These are phyloP conservation scores for Cutaneotrichosporon spelunceum DNA, from an alignment of 1,284 basidiomycete species.

Conservation along the genomic window DNA sequence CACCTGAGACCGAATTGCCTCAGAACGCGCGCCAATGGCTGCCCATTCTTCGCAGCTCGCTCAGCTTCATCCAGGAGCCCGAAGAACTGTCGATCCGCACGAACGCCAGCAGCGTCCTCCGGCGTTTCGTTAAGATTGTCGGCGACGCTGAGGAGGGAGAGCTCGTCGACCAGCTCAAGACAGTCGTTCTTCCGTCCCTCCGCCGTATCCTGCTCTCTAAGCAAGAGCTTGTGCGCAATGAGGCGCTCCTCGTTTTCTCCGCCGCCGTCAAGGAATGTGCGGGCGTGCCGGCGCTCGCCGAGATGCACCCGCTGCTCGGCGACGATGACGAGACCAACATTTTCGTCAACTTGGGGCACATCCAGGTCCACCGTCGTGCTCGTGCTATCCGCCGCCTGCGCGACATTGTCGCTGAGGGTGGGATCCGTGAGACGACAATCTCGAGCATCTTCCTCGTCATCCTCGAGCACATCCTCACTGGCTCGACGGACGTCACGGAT, in stretches of 20 bases:
- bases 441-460: constrained; percentile 84
- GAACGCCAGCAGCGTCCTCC: constrained; percentile 73
- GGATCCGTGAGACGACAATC: constrained; percentile 69
- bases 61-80: constrained; percentile 84
- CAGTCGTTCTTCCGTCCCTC: constrained; percentile 74
- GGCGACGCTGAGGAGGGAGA: constrained; percentile 55
- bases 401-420: constrained; percentile 70
- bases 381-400: constrained; percentile 82
- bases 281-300: constrained; percentile 62
- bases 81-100: constrained; percentile 84
- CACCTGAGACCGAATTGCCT: constrained; percentile 51
- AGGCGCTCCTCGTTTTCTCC: constrained; percentile 76
- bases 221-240: constrained; percentile 82
- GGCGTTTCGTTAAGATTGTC: constrained; percentile 70
- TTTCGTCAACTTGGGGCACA: constrained; percentile 93
- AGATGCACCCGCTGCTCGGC: constrained; percentile 79
- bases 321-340: constrained; percentile 93
- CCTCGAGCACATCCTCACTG: constrained; percentile 73
- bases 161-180: constrained; percentile 58
- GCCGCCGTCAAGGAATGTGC: constrained; percentile 69
- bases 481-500: constrained; percentile 66
- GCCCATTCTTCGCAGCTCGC: constrained; percentile 76
- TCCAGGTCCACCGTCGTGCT: constrained; percentile 86
- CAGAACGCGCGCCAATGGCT: constrained; percentile 59
- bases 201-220: constrained; percentile 76